Conservation (phyloP, 768 basidiomycete genomes). For the Lactifluus pinguis region DNA sequence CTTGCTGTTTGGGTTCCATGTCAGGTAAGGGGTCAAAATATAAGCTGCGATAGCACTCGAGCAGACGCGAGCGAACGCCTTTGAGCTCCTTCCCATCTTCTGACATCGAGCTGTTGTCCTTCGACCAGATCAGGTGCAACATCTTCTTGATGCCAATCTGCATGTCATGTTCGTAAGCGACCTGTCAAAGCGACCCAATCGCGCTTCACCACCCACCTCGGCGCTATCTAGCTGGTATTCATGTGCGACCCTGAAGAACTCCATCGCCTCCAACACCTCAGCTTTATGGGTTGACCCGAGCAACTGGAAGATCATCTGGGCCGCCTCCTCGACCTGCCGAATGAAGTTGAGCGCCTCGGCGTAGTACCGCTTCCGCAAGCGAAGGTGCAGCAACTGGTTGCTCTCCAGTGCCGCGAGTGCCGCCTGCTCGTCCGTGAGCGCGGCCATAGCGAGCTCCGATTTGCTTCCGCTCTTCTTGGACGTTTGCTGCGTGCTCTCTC, state of each 20-base stretch:
- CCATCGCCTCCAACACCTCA: constrained; percentile 77
- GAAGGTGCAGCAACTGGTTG: constrained; percentile 54
- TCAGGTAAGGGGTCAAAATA: constrained; percentile 82
- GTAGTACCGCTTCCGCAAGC: constrained; percentile 78
- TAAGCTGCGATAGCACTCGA: constrained; percentile 80
- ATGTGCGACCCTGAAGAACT: constrained; percentile 78
- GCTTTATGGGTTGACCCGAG: constrained; percentile 81
- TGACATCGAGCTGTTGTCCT: constrained; percentile 78
- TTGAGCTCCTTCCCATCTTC: constrained; percentile 74
- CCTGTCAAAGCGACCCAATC: not conserved
- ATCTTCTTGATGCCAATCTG: constrained; percentile 89
- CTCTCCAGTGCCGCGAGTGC: constrained; percentile 61
- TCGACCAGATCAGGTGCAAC: constrained; percentile 95
- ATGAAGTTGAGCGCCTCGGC: constrained; percentile 83
- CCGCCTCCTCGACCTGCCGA: constrained; percentile 51
- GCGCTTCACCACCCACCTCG: constrained; percentile 38
- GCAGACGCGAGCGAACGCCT: constrained; percentile 74
- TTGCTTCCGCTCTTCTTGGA: constrained; percentile 42
- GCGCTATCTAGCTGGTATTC: constrained; percentile 77
- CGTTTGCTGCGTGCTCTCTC: constrained; percentile 6
- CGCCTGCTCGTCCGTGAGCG: constrained; percentile 61
- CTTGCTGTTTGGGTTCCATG: constrained; percentile 72
- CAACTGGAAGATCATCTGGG: constrained; percentile 64
- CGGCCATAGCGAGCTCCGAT: constrained; percentile 62
- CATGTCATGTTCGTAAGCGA: not conserved